Evolutionary conservation across 129 eudicot genomes (phyloP).

Genomic region (Tanacetum coccineum): DNA sequence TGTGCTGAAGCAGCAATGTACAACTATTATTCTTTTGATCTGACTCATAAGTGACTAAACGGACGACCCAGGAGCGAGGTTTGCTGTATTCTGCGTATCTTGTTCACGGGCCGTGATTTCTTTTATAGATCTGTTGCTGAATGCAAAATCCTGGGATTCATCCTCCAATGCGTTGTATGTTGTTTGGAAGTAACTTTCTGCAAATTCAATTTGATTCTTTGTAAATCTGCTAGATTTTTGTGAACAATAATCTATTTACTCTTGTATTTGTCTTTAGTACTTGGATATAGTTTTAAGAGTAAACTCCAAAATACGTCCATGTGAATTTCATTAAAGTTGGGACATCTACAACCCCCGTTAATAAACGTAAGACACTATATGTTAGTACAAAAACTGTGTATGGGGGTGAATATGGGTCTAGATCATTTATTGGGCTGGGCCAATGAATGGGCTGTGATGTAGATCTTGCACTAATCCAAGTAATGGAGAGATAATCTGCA

Average conservation of each 20-base stretch:
- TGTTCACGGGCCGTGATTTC: neutral
- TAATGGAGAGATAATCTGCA: no score
- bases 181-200: constrained; percentile 12
- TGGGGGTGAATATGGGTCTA: no score
- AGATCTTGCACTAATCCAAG: no score
- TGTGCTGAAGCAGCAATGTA: constrained; percentile 14
- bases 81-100: neutral
- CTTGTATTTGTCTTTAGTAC: neutral
- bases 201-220: constrained; percentile 18
- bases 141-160: constrained; percentile 10
- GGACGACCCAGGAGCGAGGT: constrained; percentile 14
- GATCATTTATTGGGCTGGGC: no score
- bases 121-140: constrained; percentile 16
- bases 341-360: no score
- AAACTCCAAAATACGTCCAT: no score
- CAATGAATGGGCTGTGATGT: no score
- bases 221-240: constrained; percentile 22
- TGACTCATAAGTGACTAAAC: constrained; percentile 15
- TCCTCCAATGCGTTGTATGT: no score
- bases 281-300: no score
- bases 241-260: constrained; percentile 6
- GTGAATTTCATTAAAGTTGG: no score
- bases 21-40: constrained; percentile 9
- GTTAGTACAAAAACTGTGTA: no score
- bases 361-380: no score